Base-by-base conservation (phyloP, 352 stramenopile species). In the Phytophthora colocasiae region DNA sequence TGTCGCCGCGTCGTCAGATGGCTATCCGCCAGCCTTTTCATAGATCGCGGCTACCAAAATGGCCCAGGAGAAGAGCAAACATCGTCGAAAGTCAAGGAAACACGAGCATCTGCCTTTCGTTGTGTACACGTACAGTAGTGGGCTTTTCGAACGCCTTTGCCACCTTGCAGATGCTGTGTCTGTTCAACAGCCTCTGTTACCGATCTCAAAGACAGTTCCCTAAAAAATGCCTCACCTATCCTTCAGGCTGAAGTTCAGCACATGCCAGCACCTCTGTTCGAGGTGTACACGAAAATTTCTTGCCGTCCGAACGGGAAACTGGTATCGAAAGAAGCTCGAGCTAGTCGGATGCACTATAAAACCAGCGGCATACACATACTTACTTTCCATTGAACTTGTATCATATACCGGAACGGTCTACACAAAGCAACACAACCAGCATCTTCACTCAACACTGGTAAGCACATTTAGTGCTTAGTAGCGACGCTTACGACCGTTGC, bases 401-500 rank as follows among this genome's bases (percentile, higher is more conserved):
- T 46, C 32, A 57, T 36, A 46, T 26, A 57, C 49, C 32, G 34
- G 26, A 34, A 14, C 31, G 11, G 31, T 32, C 17, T 55, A 44
- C 48, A 55, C 24, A 24, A 34, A 45, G 32, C 49, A 46, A 17
- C 49, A 46, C 49, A 57, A 45, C 49, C 49, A 57, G 44, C 22
- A 57, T 57, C 19, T 55, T 51, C 43, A 63, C 46, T 63, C 51
- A 46, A 57, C 44, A 64, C 38, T 57, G 52, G 24, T 24, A 36
- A 51, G 14, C 41, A 54, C n/a, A n/a, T 7, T 22, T 4, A 11
- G 19, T 63, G 10, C 52, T 48, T 64, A 69, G 61, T 69, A 48
- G 24, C 61, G 61, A 36, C 53, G 61, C 31, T 58, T 69, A 14
- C 52, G 52, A 14, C 61, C 61, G 15, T 63, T 69, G 38, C 61